Percentiles rank a stretch among this genome's conserved stretches.
Evolutionary conservation across 768 basidiomycete genomes (phyloP).

Genomic region (Clitopilus hobsonii): DNA sequence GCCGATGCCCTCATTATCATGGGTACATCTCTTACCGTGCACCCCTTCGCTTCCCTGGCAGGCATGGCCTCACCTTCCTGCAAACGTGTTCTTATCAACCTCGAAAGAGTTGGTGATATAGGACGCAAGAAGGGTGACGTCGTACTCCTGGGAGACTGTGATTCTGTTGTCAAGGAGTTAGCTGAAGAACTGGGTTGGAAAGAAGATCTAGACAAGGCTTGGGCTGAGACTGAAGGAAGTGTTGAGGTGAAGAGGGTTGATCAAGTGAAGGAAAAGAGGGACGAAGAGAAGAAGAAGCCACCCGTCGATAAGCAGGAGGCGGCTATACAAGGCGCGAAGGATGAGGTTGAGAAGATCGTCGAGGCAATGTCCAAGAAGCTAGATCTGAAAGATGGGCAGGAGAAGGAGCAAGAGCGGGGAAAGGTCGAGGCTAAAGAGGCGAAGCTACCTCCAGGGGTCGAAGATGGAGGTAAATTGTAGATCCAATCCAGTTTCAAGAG

Average conservation of each 20-base stretch:
- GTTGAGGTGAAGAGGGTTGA: constrained; percentile 13
- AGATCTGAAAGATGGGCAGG: constrained; percentile 15
- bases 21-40: constrained; percentile 85
- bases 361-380: constrained; percentile 26
- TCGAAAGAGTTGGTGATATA: constrained; percentile 74
- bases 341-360: constrained; percentile 28
- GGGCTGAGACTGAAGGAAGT: constrained; percentile 43
- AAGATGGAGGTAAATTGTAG: neutral
- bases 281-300: constrained; percentile 6
- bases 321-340: constrained; percentile 13
- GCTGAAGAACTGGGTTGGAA: constrained; percentile 73
- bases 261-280: neutral
- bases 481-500: neutral
- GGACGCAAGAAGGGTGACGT: constrained; percentile 52
- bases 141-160: constrained; percentile 65
- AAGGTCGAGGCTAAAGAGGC: neutral
- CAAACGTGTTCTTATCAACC: constrained; percentile 86
- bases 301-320: too few relatives aligned
- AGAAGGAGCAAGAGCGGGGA: neutral
- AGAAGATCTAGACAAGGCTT: constrained; percentile 49
- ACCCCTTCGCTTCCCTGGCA: constrained; percentile 82
- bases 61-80: constrained; percentile 46
- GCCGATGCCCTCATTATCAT: constrained; percentile 89
- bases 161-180: constrained; percentile 58
- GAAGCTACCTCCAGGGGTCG: neutral